phyloP scores from a whole-genome alignment of 306 rosid species.

The Acacia acuminata region DNA sequence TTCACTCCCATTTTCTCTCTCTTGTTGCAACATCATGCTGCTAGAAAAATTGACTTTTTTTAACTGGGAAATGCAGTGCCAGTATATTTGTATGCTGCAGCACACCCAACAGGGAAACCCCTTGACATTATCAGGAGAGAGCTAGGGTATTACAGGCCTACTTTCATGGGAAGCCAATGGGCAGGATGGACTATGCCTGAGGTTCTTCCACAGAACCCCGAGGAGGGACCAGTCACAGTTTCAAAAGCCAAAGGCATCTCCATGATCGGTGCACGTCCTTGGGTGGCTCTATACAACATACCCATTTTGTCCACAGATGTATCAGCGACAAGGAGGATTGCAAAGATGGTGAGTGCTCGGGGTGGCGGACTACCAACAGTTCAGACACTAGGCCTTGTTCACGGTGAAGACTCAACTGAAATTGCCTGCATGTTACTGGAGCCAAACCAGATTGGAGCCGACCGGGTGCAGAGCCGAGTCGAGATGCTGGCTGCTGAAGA shows the following conservation, averaged over 20 bases:
- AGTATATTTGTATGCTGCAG: slow-evolving; percentile 77
- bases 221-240: slow-evolving; percentile 60
- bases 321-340: slow-evolving; percentile 53
- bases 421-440: slow-evolving; percentile 82
- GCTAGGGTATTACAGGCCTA: slow-evolving; percentile 67
- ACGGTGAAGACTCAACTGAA: slow-evolving; percentile 65
- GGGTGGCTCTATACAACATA: slow-evolving; percentile 67
- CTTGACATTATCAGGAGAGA: slow-evolving; percentile 71
- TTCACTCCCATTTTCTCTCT: not conserved
- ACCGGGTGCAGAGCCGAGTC: slow-evolving; percentile 67
- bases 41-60: not conserved
- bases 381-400: slow-evolving; percentile 63
- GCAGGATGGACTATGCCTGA: slow-evolving; percentile 81
- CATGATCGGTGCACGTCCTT: slow-evolving; percentile 79
- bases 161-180: slow-evolving; percentile 76
- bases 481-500: slow-evolving; percentile 72
- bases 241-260: slow-evolving; percentile 61
- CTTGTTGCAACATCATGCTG: not conserved
- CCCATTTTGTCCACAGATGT: slow-evolving; percentile 65
- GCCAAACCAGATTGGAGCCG: slow-evolving; percentile 76
- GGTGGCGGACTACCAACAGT: slow-evolving; percentile 90
- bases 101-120: slow-evolving; percentile 82
- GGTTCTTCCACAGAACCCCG: slow-evolving; percentile 53
- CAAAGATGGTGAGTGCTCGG: slow-evolving; percentile 77
- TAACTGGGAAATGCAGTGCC: slow-evolving; percentile 60